Base-by-base conservation (phyloP, 352 stramenopile genomes). In the Globisporangium parvum region DNA sequence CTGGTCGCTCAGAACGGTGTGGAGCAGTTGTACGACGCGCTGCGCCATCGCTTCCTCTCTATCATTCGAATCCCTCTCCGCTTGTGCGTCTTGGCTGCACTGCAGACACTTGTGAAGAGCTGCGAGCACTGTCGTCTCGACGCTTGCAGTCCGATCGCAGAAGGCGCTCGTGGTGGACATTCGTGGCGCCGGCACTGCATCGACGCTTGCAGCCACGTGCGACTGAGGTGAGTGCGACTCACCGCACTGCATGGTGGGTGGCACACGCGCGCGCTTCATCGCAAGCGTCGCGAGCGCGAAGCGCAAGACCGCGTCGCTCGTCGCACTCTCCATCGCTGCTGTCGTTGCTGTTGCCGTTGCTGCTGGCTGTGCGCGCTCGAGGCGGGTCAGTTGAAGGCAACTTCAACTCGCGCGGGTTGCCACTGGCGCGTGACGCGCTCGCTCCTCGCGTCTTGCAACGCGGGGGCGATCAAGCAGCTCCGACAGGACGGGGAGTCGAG, bases 221-320 rank as follows among this genome's bases (percentile, higher is more conserved):
- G 37, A 12, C 6, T 5, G 15, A 17, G 39, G 14, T 12, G 39
- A 20, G 1, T 45, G 39, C 14, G 2, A 20, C 2, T 45, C 17
- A 8, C 41, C 26, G n/a, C 41, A 14, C 4, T 23, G 41, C 4
- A 21, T 10, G 6, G 20, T 11, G 6, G 3, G 15, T 37, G 11
- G 24, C 24, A 2, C 0, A 11, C 9, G 10, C 17, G 47, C 17
- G 6, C 20, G 45, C 35, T 65, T 69, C 67, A 75, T 72, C 18
- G 55, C 55, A 28, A 65, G 59, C 57, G 67, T 72, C 45, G 67
- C 67, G 42, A 60, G 63, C 11, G 62, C 64, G 47, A 75, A 75
- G 47, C 67, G 63, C 51, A 72, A 28, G 31, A 65, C 23, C 37
- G 21, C 41, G 61, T 69, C 20, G 14, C n/a, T 52, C 21, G 18